Percentiles rank a stretch among this genome's conserved stretches.
These are phyloP conservation scores for Pyricularia pennisetigena DNA, from an alignment of 2,329 filamentous ascomycete species.

Conservation along the genomic window DNA sequence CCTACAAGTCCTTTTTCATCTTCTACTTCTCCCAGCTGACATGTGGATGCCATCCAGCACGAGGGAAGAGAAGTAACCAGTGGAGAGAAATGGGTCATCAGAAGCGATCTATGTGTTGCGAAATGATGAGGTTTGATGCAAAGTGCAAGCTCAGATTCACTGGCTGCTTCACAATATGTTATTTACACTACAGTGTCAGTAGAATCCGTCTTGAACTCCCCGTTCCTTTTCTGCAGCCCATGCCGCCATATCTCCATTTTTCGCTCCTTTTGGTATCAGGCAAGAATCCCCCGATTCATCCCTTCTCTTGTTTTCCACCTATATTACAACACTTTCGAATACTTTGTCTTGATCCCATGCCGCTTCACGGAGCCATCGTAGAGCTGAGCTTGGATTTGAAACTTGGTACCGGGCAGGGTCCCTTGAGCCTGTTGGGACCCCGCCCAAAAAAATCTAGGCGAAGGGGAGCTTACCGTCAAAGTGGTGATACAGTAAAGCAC, in stretches of 20 bases:
- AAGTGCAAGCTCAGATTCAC: neutral
- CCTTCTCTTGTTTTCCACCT: neutral
- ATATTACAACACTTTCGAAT: neutral
- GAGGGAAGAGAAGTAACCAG: conserved; percentile 55
- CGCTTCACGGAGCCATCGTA: neutral
- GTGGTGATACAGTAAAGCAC: neutral
- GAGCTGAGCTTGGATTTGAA: neutral
- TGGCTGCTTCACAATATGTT: neutral
- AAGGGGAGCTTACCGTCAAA: neutral
- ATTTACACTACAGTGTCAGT: neutral
- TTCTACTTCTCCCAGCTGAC: neutral
- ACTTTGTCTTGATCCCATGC: neutral
- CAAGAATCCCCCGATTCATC: neutral
- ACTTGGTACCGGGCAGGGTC: neutral
- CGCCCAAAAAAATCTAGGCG: neutral
- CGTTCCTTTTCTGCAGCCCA: neutral
- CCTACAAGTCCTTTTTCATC: neutral
- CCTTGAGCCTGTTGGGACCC: neutral
- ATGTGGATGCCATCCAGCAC: conserved; percentile 27
- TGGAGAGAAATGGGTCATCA: conserved; percentile 67
- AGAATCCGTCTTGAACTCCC: neutral
- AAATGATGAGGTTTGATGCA: conserved; percentile 16
- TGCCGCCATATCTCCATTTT: too few relatives aligned
- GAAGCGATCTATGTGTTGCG: conserved; percentile 55
- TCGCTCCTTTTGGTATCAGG: neutral